Conservation (phyloP, 768 basidiomycete genomes). For the Rubroboletus satanas region DNA sequence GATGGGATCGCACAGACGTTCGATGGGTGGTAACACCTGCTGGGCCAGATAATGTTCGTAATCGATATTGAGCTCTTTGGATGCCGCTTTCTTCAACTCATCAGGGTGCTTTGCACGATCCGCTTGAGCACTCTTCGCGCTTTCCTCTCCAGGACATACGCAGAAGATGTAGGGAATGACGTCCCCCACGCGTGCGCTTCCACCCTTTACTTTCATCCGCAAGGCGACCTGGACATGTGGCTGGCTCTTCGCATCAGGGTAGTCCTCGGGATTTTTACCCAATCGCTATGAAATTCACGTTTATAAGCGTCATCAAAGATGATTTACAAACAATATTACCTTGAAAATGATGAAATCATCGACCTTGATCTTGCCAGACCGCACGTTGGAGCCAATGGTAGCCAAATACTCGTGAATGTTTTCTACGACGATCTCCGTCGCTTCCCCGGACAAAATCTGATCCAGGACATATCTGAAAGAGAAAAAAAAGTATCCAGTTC, state of each 20-base stretch:
- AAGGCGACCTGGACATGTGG: constrained; percentile 97
- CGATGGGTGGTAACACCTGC: constrained; percentile 91
- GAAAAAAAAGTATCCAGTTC: constrained; percentile 1
- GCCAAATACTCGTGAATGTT: constrained; percentile 90
- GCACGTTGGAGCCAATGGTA: constrained; percentile 71
- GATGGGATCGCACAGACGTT: constrained; percentile 93
- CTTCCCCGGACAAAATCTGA: constrained; percentile 86
- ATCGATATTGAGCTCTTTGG: constrained; percentile 68
- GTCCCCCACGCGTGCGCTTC: constrained; percentile 78
- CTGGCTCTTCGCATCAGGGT: constrained; percentile 91
- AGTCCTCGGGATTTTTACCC: constrained; percentile 95
- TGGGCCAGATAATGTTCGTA: constrained; percentile 88
- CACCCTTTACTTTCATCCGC: constrained; percentile 81
- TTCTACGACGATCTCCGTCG: constrained; percentile 84
- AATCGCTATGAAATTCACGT: constrained; percentile 56
- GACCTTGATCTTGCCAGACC: constrained; percentile 70
- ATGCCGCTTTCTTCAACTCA: constrained; percentile 69
- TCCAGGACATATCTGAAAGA: constrained; percentile 74
- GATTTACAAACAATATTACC: constrained; percentile 39
- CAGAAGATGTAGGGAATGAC: constrained; percentile 98
- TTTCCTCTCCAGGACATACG: constrained; percentile 65
- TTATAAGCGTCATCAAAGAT: neutral
- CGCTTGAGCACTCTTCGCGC: constrained; percentile 73
- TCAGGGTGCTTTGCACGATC: constrained; percentile 93
- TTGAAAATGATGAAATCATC: constrained; percentile 96